Percentiles rank a stretch among this genome's conserved stretches.
Conservation (phyloP, 352 stramenopile genomes). For the Saprolegnia parasitica region DNA sequence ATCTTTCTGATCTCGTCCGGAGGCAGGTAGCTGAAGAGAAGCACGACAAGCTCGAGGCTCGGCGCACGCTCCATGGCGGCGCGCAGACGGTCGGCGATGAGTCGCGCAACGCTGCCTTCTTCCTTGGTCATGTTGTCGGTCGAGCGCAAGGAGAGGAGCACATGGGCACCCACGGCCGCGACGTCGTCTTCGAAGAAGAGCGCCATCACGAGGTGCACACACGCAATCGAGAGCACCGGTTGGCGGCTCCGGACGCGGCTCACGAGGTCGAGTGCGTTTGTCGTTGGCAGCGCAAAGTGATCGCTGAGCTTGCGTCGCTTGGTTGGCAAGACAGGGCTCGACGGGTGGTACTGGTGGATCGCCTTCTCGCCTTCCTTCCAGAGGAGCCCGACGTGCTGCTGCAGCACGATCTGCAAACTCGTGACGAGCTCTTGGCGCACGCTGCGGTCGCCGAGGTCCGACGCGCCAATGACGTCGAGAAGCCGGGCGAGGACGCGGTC, state of each 20-base stretch:
- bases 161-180: not conserved
- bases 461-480: not conserved
- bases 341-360: conserved; percentile 19
- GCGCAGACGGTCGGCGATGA: conserved; percentile 10
- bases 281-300: not conserved
- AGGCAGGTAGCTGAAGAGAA: not conserved
- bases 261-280: not conserved
- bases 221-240: not conserved
- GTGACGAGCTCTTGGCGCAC: not conserved
- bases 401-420: not conserved
- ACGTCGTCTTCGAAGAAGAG: conserved; percentile 19
- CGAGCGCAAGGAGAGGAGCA: not conserved
- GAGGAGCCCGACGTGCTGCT: not conserved
- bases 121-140: not conserved
- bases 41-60: not conserved
- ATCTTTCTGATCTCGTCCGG: conserved; percentile 14
- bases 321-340: not conserved
- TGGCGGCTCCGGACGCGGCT: not conserved
- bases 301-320: conserved; percentile 23
- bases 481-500: not conserved
- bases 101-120: conserved; percentile 9
- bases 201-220: not conserved
- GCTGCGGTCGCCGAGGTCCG: not conserved
- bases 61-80: not conserved
- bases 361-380: not conserved